These are phyloP conservation scores for Paecilomyces variotii DNA, from an alignment of 2,329 filamentous ascomycete genomes.

Conservation along the genomic window DNA sequence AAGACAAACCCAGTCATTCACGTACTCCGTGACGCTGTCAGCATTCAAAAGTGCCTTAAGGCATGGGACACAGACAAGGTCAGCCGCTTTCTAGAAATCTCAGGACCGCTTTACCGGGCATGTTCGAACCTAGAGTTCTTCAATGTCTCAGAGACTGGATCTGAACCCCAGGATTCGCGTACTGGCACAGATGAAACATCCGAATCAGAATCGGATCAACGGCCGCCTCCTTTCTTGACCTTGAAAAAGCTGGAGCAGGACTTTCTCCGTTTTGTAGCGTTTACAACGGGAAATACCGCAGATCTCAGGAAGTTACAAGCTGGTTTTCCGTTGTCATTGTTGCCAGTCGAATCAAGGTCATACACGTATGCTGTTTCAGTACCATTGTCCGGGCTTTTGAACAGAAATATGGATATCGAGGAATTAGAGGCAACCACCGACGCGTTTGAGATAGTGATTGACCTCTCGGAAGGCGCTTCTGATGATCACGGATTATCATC, in stretches of 20 bases:
- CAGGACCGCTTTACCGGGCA: slow-evolving; percentile 48
- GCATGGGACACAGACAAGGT: slow-evolving; percentile 50
- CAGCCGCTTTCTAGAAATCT: slow-evolving; percentile 48
- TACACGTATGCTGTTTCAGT: slow-evolving; percentile 63
- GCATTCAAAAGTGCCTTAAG: slow-evolving; percentile 56
- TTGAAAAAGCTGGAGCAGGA: slow-evolving; percentile 62
- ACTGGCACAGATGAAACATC: slow-evolving; percentile 19
- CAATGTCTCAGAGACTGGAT: slow-evolving; percentile 55
- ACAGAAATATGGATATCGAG: slow-evolving; percentile 51
- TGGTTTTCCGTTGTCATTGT: slow-evolving; percentile 55
- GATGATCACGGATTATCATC: slow-evolving; percentile 24
- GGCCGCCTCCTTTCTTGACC: slow-evolving; percentile 53
- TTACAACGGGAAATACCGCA: slow-evolving; percentile 41
- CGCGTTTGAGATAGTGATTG: slow-evolving; percentile 56
- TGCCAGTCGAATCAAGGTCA: slow-evolving; percentile 51
- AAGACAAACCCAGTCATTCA: slow-evolving; percentile 63
- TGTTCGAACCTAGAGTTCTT: slow-evolving; percentile 72
- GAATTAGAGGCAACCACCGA: slow-evolving; percentile 59
- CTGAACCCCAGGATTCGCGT: slow-evolving; percentile 16
- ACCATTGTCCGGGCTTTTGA: slow-evolving; percentile 49
- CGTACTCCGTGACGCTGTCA: slow-evolving; percentile 56
- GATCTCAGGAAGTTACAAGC: slow-evolving; percentile 25
- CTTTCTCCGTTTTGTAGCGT: slow-evolving; percentile 60
- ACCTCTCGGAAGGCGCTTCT: slow-evolving; percentile 21
- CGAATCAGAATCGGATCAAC: slow-evolving; percentile 25